Base-by-base conservation (phyloP, 2,329 filamentous ascomycete genomes). In the Pseudocercospora vitis region DNA sequence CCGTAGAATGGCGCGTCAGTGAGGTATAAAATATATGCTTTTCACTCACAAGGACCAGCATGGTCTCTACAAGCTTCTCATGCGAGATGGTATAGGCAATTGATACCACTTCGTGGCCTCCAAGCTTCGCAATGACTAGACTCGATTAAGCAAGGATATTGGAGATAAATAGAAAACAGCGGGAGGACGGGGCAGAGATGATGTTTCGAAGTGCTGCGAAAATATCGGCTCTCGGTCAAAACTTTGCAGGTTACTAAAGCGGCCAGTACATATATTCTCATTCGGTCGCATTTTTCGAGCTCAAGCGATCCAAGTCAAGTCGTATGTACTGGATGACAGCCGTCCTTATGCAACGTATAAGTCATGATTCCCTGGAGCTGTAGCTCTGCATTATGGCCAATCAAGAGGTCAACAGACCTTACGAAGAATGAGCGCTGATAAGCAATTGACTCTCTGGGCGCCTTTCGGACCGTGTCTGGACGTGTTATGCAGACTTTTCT, bases 91-190 rank as follows among this genome's bases (percentile, higher is more conserved):
- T n/a, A n/a, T n/a, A n/a, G n/a, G n/a, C n/a, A n/a, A n/a, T n/a
- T n/a, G n/a, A n/a, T n/a, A n/a, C n/a, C n/a, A n/a, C 56, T 51
- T 51, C 58, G 31, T 63, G 60, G 4, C 50, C 55, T 7, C 53
- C 53, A 6, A 65, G 44, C 32, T 63, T 63, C 6, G 60, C 56
- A 14, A 55, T 55, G 1, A 60, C 58, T 8, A 63, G 48, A 24
- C 59, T 63, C 16, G 55, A 50, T 16, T 59, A 44, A 45, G 63
- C 59, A 18, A 51, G 32, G 21, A 51, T 32, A 21, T 53, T 50
- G 39, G 51, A 51, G 9, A 53, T 48, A 42, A 42, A 53, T 1
- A 53, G 18, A 18, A 55, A 45, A 45, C 4, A 45, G 23, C 14
- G 40, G 40, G 7, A 45, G 40, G 40, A 45, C 28, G 21, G 28